Evolutionary conservation across 1,284 basidiomycete species (phyloP), one percentile per base, ranked within the genome.

Genomic region (Tilletia setariae): DNA sequence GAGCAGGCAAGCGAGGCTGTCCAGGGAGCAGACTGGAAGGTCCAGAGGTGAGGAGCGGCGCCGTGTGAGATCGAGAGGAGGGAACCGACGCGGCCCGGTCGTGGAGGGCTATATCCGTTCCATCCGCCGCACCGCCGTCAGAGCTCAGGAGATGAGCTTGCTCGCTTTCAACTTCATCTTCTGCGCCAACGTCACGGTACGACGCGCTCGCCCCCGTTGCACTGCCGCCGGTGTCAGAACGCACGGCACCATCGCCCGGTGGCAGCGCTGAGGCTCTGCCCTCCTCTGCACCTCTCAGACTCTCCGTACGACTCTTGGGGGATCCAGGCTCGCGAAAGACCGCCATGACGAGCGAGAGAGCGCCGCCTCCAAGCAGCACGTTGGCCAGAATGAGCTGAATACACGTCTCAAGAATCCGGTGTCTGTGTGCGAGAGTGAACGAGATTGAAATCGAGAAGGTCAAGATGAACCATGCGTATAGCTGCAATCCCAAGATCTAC

Each of bases 331-430:
- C 56, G 8, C 56, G 56, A 19, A 76, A 73, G 28, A 77, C 74
- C 0, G 76, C 74, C 0, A 77, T 71, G 43, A 74, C 6, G 40
- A 77, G 73, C 30, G 70, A 65, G 72, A 73, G 72, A 25, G 68
- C 46, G 25, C 74, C 73, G 11, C 70, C 72, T 9, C 71, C 76
- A 6, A 70, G 71, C 13, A 77, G 49, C 1, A 64, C 23, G n/a
- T 71, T 72, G 1, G 68, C 68, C 19, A 76, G 23, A 13, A 75
- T 32, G 19, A 75, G 15, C 66, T 76, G 70, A 49, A 72, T 35
- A 9, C 71, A 42, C 1, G 72, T 72, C 9, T 67, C 61, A 1
- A 67, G 13, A 71, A 68, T 71, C 61, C 69, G 49, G 21, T 67
- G 66, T n/a, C 70, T 71, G 7, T 66, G 64, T 0, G 62, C 40